Evolutionary conservation across 805 yeast species (phyloP).

Genomic region (Saturnispora diversa): DNA sequence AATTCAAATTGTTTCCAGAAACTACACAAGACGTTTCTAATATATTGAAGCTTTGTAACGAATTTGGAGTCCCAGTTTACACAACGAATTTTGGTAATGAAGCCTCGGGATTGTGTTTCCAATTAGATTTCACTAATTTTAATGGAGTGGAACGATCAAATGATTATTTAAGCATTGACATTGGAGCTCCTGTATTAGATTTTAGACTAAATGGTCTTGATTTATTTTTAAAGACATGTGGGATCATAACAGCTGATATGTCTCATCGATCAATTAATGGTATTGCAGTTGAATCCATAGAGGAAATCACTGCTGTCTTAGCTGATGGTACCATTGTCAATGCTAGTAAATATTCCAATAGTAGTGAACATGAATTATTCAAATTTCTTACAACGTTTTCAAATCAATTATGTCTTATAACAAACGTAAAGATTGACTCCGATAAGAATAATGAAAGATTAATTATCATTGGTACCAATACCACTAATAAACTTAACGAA

Average conservation of each 20-base stretch:
- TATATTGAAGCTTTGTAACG: slow-evolving; percentile 21
- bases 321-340: slow-evolving; percentile 23
- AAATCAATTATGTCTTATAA: slow-evolving; percentile 17
- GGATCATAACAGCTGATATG: slow-evolving; percentile 12
- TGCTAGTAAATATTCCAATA: slow-evolving; percentile 3
- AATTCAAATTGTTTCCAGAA: slow-evolving; percentile 19
- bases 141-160: slow-evolving; percentile 10
- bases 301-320: slow-evolving; percentile 20
- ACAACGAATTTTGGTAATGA: slow-evolving; percentile 5
- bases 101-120: slow-evolving; percentile 13
- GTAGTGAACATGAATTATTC: slow-evolving; percentile 10
- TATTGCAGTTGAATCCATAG: slow-evolving; percentile 12
- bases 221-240: slow-evolving; percentile 18
- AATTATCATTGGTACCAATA: slow-evolving; percentile 17
- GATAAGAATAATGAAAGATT: slow-evolving; percentile 7
- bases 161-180: not conserved
- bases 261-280: slow-evolving; percentile 11
- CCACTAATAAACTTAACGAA: slow-evolving; percentile 14
- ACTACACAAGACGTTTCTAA: slow-evolving; percentile 19
- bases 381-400: slow-evolving; percentile 14
- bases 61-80: slow-evolving; percentile 24
- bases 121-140: slow-evolving; percentile 16
- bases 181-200: slow-evolving; percentile 4
- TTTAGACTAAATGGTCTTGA: slow-evolving; percentile 15
- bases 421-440: slow-evolving; percentile 11